Conservation (phyloP, 2,329 filamentous ascomycete species). For the Beauveria bassiana region DNA sequence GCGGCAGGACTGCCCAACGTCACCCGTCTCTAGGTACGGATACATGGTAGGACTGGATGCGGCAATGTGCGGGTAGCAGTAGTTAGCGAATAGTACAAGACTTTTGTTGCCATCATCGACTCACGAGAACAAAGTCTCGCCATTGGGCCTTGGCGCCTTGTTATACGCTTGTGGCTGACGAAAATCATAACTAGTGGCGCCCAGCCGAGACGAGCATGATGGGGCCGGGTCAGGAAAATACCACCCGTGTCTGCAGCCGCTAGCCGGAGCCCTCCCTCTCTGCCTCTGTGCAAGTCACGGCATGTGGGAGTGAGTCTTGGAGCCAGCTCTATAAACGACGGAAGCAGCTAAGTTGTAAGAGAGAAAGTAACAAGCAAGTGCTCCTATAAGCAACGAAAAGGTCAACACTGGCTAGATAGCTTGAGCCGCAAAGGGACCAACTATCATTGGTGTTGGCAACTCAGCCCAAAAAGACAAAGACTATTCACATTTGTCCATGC, state of each 20-base stretch:
- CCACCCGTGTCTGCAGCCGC: not conserved
- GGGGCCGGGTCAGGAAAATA: not conserved
- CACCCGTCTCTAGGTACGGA: not conserved
- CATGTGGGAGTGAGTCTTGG: not conserved
- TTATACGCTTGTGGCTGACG: constrained; percentile 2
- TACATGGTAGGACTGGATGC: not conserved
- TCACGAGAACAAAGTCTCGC: not conserved
- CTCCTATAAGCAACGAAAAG: not conserved
- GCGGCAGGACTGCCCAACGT: not conserved
- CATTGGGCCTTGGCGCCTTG: not conserved
- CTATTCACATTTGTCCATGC: too few species aligned
- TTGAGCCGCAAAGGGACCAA: too few species aligned
- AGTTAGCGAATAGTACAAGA: too few species aligned
- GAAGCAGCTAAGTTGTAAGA: not conserved
- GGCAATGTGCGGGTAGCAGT: not conserved
- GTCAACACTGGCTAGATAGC: not conserved
- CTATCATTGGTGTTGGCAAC: too few species aligned
- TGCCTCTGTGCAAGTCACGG: not conserved
- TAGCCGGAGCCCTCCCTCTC: too few species aligned
- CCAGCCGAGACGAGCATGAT: not conserved
- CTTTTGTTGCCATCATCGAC: too few species aligned
- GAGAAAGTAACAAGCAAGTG: not conserved
- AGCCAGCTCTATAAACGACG: not conserved
- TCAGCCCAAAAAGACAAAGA: too few species aligned
- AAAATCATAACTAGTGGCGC: not conserved